Evolutionary conservation across 164 flowering plant species (phyloP).

Genomic region (Litsea cubeba): DNA sequence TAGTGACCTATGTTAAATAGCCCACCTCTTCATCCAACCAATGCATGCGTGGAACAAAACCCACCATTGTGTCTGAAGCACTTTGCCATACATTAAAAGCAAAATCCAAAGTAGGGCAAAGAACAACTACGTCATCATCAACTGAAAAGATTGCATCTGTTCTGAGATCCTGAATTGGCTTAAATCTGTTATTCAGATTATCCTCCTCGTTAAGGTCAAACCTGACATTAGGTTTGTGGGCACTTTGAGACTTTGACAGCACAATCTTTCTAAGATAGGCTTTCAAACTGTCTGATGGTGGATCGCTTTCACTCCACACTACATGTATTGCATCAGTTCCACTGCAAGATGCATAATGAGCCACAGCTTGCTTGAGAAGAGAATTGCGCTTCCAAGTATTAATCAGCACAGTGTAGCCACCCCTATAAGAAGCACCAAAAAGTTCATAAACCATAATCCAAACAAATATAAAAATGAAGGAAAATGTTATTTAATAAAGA

Average conservation of each 20-base stretch:
- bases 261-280: slow-evolving; percentile 31
- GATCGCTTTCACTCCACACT: slow-evolving; percentile 50
- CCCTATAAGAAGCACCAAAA: slow-evolving; percentile 22
- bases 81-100: slow-evolving; percentile 49
- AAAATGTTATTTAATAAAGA: neutral
- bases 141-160: slow-evolving; percentile 56
- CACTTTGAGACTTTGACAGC: slow-evolving; percentile 34
- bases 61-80: slow-evolving; percentile 48
- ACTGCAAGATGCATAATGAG: slow-evolving; percentile 48
- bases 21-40: slow-evolving; percentile 36
- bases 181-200: slow-evolving; percentile 44
- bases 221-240: slow-evolving; percentile 34
- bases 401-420: slow-evolving; percentile 49
- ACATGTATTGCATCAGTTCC: slow-evolving; percentile 46
- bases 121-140: slow-evolving; percentile 54
- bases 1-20: too few relatives aligned
- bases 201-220: slow-evolving; percentile 43
- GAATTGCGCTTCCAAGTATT: slow-evolving; percentile 51
- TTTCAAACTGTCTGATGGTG: slow-evolving; percentile 36
- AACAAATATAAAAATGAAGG: neutral
- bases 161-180: slow-evolving; percentile 35
- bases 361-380: slow-evolving; percentile 47
- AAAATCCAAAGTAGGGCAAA: slow-evolving; percentile 42
- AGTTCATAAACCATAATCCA: slow-evolving; percentile 1
- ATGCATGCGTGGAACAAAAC: slow-evolving; percentile 52